Evolutionary conservation across 75 land plant species (phyloP).

Genomic region (Selaginella moellendorffii): DNA sequence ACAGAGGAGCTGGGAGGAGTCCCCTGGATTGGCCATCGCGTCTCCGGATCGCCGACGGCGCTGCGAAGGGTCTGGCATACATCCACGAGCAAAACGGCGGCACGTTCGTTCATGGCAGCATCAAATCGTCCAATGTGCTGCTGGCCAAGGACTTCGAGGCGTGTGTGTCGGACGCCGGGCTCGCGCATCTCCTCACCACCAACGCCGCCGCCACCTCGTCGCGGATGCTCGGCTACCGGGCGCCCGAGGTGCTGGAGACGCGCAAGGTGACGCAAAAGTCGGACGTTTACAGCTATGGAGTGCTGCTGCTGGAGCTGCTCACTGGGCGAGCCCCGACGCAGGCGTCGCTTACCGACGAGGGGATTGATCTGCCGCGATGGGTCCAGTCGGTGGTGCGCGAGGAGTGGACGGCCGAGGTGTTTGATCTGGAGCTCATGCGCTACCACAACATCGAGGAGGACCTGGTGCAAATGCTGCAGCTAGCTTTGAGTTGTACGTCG

Average conservation of each 20-base stretch:
- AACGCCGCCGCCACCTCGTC: conserved; percentile 14
- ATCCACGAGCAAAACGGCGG: not conserved
- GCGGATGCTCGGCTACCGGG: conserved; percentile 65
- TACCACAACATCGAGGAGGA: conserved; percentile 26
- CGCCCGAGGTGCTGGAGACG: conserved; percentile 69
- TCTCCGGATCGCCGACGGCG: conserved; percentile 48
- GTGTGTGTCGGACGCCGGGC: conserved; percentile 43
- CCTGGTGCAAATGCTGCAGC: conserved; percentile 31
- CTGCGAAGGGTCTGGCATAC: conserved; percentile 49
- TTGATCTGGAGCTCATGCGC: conserved; percentile 27
- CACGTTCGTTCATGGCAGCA: conserved; percentile 42
- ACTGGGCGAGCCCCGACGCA: conserved; percentile 22
- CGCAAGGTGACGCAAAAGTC: conserved; percentile 60
- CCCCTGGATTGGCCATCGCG: conserved; percentile 77
- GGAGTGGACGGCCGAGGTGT: conserved; percentile 51
- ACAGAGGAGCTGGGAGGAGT: conserved; percentile 57
- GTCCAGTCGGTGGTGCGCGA: conserved; percentile 20
- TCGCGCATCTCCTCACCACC: conserved; percentile 22
- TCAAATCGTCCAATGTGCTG: conserved; percentile 62
- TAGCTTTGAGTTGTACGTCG: conserved; percentile 33
- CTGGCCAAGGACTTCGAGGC: conserved; percentile 55
- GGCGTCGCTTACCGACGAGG: conserved; percentile 29
- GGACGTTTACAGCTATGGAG: conserved; percentile 91
- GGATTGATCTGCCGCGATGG: conserved; percentile 40
- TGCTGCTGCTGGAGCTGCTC: conserved; percentile 45